Base-by-base conservation (phyloP, 352 stramenopile species). In the Blastocystis sp. region DNA sequence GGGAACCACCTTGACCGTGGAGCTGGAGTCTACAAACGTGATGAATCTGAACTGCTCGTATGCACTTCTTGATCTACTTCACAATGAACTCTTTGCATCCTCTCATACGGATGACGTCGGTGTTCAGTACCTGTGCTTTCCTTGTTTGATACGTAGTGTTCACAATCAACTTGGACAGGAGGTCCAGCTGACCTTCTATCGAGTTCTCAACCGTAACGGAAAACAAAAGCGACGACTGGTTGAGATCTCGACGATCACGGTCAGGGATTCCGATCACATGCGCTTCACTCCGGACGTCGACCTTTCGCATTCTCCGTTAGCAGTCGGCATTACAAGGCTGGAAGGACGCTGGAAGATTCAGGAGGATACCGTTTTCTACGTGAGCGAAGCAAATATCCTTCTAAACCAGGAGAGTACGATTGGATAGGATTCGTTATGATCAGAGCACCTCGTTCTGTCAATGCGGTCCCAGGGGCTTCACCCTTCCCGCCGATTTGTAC, bases 11-110 rank as follows among this genome's bases (percentile, higher is more conserved):
- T 48, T 61, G 9, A 42, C 32, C 8, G 29, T 64, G 2, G 44
- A 40, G 6, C 1, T 63, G 11, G 36, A 40, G 16, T 42, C 63
- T 42, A 36, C 53, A 0, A 54, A 11, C 18, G n/a, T 40, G 1
- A 11, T 63, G 14, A 81, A 81, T n/a, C 11, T 81, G 8, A 81
- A 81, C n/a, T 44, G 54, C 29, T 49, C 46, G 21, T 81, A 81
- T 44, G 42, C 40, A 27, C 42, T 81, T n/a, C 69, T 81, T 14
- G 69, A 81, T 27, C 14, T 81, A n/a, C 1, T 81, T 1, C 61
- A 64, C 16, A 32, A 61, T 4, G 16, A 42, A 8, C 21, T 81
- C 6, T 27, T 81, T 42, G 49, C 11, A 9, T 11, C 29, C 34
- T 14, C 46, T 24, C 29, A 49, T 34, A 14, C 18, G 4, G 6